Conservation (phyloP, 140 eudicot species). For the Erigeron philadelphicus region DNA sequence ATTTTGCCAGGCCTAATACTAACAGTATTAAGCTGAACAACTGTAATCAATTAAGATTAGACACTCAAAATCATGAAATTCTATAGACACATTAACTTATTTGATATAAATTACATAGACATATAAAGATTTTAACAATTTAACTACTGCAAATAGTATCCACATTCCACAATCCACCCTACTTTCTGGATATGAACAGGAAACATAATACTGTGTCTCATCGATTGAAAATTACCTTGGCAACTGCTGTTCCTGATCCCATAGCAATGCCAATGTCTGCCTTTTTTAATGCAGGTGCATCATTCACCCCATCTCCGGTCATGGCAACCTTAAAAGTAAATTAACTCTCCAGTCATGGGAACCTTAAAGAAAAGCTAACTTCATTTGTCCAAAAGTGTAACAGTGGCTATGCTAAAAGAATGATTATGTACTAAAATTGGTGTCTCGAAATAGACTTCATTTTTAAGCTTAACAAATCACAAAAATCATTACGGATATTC, state of each 20-base stretch:
- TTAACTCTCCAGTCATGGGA: slow-evolving; percentile 93
- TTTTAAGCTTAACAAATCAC: slow-evolving; percentile 4
- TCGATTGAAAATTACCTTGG: slow-evolving; percentile 52
- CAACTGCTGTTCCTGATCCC: slow-evolving; percentile 99
- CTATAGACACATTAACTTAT: background rate
- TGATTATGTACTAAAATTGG: background rate
- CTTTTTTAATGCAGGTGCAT: slow-evolving; percentile 97
- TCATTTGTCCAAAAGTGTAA: slow-evolving; percentile 11
- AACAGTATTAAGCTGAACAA: background rate
- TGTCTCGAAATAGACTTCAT: background rate
- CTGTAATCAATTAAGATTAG: background rate
- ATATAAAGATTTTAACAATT: background rate
- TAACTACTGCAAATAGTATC: background rate
- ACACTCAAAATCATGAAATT: background rate
- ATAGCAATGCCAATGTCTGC: slow-evolving; percentile 99
- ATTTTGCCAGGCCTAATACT: background rate
- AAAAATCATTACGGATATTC: slow-evolving; percentile 3
- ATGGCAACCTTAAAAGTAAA: slow-evolving; percentile 74
- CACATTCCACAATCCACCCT: background rate
- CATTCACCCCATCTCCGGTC: slow-evolving; percentile 99
- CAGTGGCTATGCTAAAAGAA: background rate
- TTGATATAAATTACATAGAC: background rate
- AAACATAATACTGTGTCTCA: background rate
- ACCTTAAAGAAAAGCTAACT: slow-evolving; percentile 42
- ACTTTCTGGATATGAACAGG: background rate